Base-by-base conservation (phyloP, 108 stramenopile genomes). In the Pseudonitzschia multiseries region DNA sequence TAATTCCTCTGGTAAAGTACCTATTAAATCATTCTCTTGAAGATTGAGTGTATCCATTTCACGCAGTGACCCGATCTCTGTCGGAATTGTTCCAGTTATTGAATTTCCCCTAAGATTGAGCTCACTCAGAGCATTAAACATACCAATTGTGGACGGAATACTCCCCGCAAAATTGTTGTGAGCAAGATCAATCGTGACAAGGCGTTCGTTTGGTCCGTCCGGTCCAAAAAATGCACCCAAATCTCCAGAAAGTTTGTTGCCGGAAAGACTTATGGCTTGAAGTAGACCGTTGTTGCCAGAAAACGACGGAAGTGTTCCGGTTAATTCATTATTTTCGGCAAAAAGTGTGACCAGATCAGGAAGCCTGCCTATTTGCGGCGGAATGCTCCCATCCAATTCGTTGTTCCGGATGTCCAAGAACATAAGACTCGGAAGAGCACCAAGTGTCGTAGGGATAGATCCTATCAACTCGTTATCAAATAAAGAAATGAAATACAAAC, bases 271-370 rank as follows among this genome's bases (percentile, higher is more conserved):
- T 18, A 79, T 31, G 22, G 57, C 32, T 44, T 72, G 71, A 14
- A 79, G 78, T n/a, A 62, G 24, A 18, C 71, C 71, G 0, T 29
- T 40, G 32, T 79, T 79, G 57, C 59, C 67, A 12, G 65, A 36
- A 62, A 79, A 79, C 14, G 26, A 41, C 28, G 78, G 78, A 0
- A 79, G 10, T 18, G 67, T 41, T 31, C 78, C 78, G 4, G 84
- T 79, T 48, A 88, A 20, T 36, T 75, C 15, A 40, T 88, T 88
- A 24, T 80, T 76, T 61, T 82, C 72, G 10, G 54, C 76, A 81
- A 75, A 80, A 41, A 88, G 82, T 29, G 84, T 78, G 1, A 72
- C 78, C 18, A 79, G 59, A 15, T 65, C 59, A 2, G 66, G 66
- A 24, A 69, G 17, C 0, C 24, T 0, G 4, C 81, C 81, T 41